phyloP scores from a whole-genome alignment of 169 alveolate genomes.

The Plasmodium malariae region DNA sequence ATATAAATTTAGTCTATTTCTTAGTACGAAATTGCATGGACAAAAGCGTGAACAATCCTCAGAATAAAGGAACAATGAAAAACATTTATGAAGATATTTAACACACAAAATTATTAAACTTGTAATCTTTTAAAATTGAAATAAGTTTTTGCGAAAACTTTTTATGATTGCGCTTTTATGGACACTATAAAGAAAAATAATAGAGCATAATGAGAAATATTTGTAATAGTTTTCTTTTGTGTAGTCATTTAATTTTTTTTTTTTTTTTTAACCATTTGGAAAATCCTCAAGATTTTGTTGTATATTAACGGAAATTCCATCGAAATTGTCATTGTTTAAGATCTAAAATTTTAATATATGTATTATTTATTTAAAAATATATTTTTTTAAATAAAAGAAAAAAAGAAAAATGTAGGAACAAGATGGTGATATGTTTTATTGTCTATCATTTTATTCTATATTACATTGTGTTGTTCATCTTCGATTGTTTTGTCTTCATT shows the following conservation, averaged over 20 bases:
- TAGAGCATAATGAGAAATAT: background rate
- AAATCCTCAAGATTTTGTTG: conserved; percentile 48
- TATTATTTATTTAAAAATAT: background rate
- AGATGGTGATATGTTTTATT: background rate
- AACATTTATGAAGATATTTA: conserved; percentile 4
- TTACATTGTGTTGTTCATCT: conserved; percentile 49
- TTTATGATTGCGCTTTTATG: conserved; percentile 52
- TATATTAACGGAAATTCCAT: conserved; percentile 65
- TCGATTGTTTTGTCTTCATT: conserved; percentile 57
- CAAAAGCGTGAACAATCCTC: background rate
- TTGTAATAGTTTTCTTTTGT: background rate
- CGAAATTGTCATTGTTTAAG: conserved; percentile 55
- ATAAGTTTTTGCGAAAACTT: background rate
- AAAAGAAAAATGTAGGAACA: background rate
- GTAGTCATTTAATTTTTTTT: background rate
- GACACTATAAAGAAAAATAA: conserved; percentile 15
- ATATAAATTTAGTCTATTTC: too few relatives aligned
- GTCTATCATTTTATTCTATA: background rate
- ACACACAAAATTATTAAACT: background rate
- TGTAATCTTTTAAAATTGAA: background rate
- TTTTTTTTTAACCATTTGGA: conserved; percentile 44
- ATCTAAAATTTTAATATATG: conserved; percentile 16
- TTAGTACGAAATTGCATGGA: background rate
- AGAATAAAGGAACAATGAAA: background rate
- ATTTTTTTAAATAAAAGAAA: background rate